phyloP scores from a whole-genome alignment of 305 asterid species.

The Stenogyne calaminthoides region DNA sequence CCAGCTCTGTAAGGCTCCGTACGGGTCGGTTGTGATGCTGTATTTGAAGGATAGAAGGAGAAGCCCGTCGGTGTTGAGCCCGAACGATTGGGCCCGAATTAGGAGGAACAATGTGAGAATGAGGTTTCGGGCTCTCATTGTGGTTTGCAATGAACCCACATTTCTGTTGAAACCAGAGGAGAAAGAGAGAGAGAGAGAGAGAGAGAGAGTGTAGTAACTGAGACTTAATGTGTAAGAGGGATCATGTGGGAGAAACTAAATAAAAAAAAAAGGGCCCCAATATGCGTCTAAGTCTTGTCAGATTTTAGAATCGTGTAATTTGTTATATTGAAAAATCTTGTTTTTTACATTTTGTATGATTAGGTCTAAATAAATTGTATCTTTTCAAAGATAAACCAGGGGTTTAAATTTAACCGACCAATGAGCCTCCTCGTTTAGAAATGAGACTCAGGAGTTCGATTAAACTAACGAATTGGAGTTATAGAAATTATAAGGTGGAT shows the following conservation, averaged over 20 bases:
- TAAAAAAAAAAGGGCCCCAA: constrained; percentile 2
- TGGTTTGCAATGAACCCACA: constrained; percentile 44
- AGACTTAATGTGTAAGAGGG: constrained; percentile 35
- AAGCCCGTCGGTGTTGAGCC: constrained; percentile 67
- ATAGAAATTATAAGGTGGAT: too few relatives aligned
- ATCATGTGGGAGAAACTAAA: constrained; percentile 35
- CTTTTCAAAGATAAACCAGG: too few relatives aligned
- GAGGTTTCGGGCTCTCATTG: constrained; percentile 49
- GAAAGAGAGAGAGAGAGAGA: constrained; percentile 20
- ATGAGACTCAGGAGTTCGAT: too few relatives aligned
- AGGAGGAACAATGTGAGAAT: constrained; percentile 37
- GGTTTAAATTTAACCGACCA: too few relatives aligned
- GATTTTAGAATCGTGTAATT: too few relatives aligned
- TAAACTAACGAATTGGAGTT: too few relatives aligned
- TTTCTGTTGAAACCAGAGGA: constrained; percentile 28
- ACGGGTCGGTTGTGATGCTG: constrained; percentile 58
- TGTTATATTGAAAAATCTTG: too few relatives aligned
- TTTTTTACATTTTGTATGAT: too few relatives aligned
- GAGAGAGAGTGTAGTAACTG: constrained; percentile 24
- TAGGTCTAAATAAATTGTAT: too few relatives aligned
- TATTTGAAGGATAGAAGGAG: constrained; percentile 63
- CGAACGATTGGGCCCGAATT: constrained; percentile 41
- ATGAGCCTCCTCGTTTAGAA: too few relatives aligned
- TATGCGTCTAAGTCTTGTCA: too few relatives aligned
- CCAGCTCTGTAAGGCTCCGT: constrained; percentile 56